These are phyloP conservation scores for Zizania palustris DNA, from an alignment of 202 grass and related monocot species.

Conservation along the genomic window DNA sequence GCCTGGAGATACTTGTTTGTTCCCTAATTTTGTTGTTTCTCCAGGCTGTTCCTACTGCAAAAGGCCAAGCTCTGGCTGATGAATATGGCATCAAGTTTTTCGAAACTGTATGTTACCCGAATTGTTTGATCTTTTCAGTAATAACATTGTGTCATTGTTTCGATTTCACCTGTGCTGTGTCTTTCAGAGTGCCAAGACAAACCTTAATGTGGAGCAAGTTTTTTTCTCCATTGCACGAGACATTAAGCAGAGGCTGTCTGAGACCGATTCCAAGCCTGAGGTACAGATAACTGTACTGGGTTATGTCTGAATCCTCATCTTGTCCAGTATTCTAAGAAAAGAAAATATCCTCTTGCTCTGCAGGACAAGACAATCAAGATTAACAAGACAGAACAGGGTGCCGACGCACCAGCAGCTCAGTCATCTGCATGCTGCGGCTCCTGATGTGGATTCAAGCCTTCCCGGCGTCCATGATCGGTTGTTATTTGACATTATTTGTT, in stretches of 20 bases:
- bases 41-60: slow-evolving; percentile 92
- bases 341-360: slow-evolving; percentile 26
- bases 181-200: slow-evolving; percentile 96
- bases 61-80: slow-evolving; percentile 85
- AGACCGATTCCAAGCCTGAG: slow-evolving; percentile 87
- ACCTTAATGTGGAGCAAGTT: slow-evolving; percentile 94
- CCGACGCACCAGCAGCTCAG: slow-evolving; percentile 44
- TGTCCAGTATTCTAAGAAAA: slow-evolving; percentile 24
- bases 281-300: slow-evolving; percentile 40
- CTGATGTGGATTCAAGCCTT: slow-evolving; percentile 36
- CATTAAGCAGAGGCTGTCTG: slow-evolving; percentile 93
- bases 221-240: slow-evolving; percentile 98
- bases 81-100: slow-evolving; percentile 94
- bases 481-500: slow-evolving; percentile 69
- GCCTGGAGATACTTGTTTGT: not conserved
- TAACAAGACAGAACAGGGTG: slow-evolving; percentile 75
- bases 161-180: not conserved
- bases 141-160: not conserved
- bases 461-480: slow-evolving; percentile 29
- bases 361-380: slow-evolving; percentile 94
- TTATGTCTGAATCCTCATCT: not conserved
- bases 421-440: slow-evolving; percentile 82
- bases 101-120: slow-evolving; percentile 72
- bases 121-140: not conserved
- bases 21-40: slow-evolving; percentile 15